Conservation (phyloP, 257 asterid species). For the Solanum bulbocastanum region DNA sequence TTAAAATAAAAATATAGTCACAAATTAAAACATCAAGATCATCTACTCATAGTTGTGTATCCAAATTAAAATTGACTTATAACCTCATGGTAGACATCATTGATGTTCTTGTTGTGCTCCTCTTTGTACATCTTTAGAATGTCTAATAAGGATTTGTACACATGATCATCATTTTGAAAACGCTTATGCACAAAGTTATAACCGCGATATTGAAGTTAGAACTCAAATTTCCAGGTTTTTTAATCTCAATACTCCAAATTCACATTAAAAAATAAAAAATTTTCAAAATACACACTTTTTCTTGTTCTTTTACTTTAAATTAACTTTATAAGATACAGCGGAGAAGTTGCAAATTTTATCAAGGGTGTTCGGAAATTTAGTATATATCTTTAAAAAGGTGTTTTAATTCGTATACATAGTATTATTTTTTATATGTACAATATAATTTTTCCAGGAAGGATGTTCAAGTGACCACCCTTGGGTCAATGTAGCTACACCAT, state of each 20-base stretch:
- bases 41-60: background rate
- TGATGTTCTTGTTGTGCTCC: conserved; percentile 65
- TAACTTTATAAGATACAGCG: too few relatives aligned
- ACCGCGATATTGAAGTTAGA: background rate
- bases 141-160: conserved; percentile 83
- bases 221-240: background rate
- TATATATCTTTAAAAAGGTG: background rate
- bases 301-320: background rate
- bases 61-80: background rate
- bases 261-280: background rate
- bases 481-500: background rate
- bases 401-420: background rate
- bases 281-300: background rate
- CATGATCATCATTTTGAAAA: conserved; percentile 73
- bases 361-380: too few relatives aligned
- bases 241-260: background rate
- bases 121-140: conserved; percentile 85
- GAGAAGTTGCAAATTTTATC: too few relatives aligned
- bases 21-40: background rate
- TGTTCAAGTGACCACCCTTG: background rate
- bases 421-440: background rate
- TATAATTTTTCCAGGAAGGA: too few relatives aligned
- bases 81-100: conserved; percentile 85
- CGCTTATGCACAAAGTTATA: conserved; percentile 51
- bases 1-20: background rate